phyloP scores from a whole-genome alignment of 1,139 yeast genomes.

The Schizosaccharomyces versatilis region DNA sequence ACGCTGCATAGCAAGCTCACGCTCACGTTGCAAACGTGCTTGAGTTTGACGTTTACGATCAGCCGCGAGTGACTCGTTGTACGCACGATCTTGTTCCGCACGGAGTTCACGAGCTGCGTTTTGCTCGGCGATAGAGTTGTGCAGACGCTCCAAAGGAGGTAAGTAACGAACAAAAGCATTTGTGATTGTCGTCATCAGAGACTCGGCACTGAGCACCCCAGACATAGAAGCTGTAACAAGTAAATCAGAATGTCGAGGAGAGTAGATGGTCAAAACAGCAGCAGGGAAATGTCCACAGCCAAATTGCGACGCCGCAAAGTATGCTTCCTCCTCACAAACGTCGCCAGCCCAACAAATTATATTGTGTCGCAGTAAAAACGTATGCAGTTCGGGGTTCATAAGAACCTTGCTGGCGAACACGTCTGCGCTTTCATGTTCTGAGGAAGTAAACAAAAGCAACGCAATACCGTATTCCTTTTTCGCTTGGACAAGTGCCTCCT shows the following conservation, averaged over 20 bases:
- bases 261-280: slow-evolving; percentile 40
- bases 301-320: slow-evolving; percentile 58
- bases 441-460: background rate
- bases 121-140: slow-evolving; percentile 41
- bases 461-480: background rate
- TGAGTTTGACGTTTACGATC: slow-evolving; percentile 28
- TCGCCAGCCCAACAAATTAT: slow-evolving; percentile 76
- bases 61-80: slow-evolving; percentile 40
- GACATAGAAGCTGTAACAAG: slow-evolving; percentile 45
- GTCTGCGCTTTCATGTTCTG: background rate
- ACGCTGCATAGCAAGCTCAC: slow-evolving; percentile 14
- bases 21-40: slow-evolving; percentile 16
- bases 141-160: slow-evolving; percentile 19
- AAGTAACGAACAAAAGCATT: slow-evolving; percentile 13
- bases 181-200: slow-evolving; percentile 19
- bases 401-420: background rate
- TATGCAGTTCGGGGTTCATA: slow-evolving; percentile 21
- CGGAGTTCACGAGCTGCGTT: slow-evolving; percentile 39
- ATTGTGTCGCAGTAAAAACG: slow-evolving; percentile 23
- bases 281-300: slow-evolving; percentile 62
- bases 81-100: slow-evolving; percentile 60
- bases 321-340: slow-evolving; percentile 57
- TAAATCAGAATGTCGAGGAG: slow-evolving; percentile 22
- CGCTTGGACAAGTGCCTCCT: slow-evolving; percentile 49
- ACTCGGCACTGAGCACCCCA: slow-evolving; percentile 25